Conservation (phyloP, 257 asterid genomes). For the Solanum ossicruentum region DNA sequence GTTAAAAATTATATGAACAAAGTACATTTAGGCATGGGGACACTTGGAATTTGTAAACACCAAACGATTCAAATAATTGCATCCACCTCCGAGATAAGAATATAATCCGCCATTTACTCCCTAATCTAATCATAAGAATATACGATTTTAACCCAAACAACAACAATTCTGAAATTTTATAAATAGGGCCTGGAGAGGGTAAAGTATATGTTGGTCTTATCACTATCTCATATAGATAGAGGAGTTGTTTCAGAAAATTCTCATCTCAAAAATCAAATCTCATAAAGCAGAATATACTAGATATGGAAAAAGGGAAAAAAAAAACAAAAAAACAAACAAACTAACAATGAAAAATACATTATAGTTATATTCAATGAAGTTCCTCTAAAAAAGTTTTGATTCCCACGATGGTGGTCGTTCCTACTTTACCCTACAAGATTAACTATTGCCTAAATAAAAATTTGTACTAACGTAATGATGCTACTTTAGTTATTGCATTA, state of each 20-base stretch:
- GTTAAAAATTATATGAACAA: not conserved
- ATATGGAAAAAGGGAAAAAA: not conserved
- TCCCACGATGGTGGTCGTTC: not conserved
- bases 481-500: not conserved
- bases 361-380: not conserved
- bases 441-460: not conserved
- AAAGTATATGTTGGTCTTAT: too few species aligned
- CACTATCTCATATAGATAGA: too few species aligned
- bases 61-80: not conserved
- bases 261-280: too few species aligned
- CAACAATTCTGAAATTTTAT: too few species aligned
- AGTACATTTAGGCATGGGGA: not conserved
- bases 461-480: not conserved
- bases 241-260: accelerated
- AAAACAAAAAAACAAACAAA: not conserved
- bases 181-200: too few species aligned
- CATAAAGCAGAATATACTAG: not conserved
- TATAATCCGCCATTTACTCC: not conserved
- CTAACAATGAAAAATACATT: not conserved
- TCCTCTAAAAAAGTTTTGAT: not conserved
- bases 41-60: not conserved
- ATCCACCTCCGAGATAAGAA: not conserved
- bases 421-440: constrained; percentile 9
- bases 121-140: not conserved
- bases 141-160: not conserved